Conservation (phyloP, 371 early-diverging fungal species). For the Mucor racemosus region DNA sequence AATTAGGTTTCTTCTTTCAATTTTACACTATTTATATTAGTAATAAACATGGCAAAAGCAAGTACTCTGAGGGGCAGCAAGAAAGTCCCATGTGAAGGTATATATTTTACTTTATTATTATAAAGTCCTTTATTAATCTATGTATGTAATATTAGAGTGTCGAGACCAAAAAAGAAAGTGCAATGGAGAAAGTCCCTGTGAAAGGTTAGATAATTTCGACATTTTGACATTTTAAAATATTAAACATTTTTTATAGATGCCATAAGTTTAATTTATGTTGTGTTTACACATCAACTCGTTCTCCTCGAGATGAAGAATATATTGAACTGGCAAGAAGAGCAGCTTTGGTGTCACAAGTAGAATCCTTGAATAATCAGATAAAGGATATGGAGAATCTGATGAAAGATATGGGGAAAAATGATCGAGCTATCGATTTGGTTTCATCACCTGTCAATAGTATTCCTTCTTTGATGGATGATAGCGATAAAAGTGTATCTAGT, state of each 20-base stretch:
- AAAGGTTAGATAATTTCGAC: constrained; percentile 24
- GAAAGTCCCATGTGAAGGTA: constrained; percentile 30
- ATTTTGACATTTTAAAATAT: too few species aligned
- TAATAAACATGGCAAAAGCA: neutral
- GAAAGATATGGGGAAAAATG: neutral
- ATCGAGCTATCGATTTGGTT: neutral
- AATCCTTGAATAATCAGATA: constrained; percentile 25
- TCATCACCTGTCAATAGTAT: neutral
- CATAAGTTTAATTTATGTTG: constrained; percentile 32
- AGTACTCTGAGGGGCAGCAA: constrained; percentile 6
- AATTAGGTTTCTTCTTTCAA: constrained; percentile 7
- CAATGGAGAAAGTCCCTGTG: constrained; percentile 38
- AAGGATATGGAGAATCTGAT: constrained; percentile 25
- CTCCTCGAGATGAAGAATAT: constrained; percentile 41
- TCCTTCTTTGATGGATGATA: constrained; percentile 16
- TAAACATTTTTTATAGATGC: constrained; percentile 26
- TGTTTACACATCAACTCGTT: constrained; percentile 28
- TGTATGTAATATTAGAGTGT: constrained; percentile 29
- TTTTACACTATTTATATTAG: neutral
- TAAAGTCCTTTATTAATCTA: neutral
- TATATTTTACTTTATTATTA: neutral
- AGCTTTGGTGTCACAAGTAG: constrained; percentile 21
- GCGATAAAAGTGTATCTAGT: constrained; percentile 11
- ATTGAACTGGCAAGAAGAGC: constrained; percentile 26
- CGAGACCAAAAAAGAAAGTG: constrained; percentile 48